Evolutionary conservation across 148 eudicot genomes (phyloP), one percentile per base, ranked within the genome.

Genomic region (Arctostaphylos glauca): DNA sequence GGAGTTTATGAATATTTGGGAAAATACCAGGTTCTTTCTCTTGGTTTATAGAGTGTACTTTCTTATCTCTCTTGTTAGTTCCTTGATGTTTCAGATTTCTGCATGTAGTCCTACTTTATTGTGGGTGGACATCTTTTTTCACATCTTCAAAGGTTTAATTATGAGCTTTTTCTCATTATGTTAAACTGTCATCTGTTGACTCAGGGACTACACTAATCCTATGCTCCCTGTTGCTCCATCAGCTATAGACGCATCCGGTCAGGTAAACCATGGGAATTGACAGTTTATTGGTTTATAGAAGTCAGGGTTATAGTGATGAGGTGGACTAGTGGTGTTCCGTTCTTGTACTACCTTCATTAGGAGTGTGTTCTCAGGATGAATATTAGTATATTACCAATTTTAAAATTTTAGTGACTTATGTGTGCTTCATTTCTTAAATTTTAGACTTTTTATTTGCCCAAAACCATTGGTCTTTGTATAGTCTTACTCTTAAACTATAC

Each of bases 201-300:
- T 74, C 83, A 96, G 99, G 98, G 99, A 96, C 89, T 96, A 96
- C 82, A 94, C 99, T 47, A 96, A 96, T 82, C 98, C 93, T 56
- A 89, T 77, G 76, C 97, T 96, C 74, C 98, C 99, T 55, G 97
- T 96, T 70, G 94, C 97, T 81, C 93, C 99, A 15, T 96, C 99
- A 41, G 99, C 99, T 53, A 92, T 94, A 77, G 98, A 96, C 84
- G 90, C 98, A 8, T 85, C 85, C 85, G 97, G 99, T 83, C 99
- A 96, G 97, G 99, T 96, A 91, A 84, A 75, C 23, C 59, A 5
- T 74, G 47, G 79, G 47, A 83, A 48, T 19, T 47, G 55, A 5
- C 60, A 58, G 21, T n/a, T 72, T 55, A 47, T 48, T 58, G 72
- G 47, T 43, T 58, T 62, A 31, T 5, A 62, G 31, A 62, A 66